Evolutionary conservation across 1,139 yeast genomes (phyloP), one percentile per base, ranked within the genome.

Genomic region (Scheffersomyces segobiensis): DNA sequence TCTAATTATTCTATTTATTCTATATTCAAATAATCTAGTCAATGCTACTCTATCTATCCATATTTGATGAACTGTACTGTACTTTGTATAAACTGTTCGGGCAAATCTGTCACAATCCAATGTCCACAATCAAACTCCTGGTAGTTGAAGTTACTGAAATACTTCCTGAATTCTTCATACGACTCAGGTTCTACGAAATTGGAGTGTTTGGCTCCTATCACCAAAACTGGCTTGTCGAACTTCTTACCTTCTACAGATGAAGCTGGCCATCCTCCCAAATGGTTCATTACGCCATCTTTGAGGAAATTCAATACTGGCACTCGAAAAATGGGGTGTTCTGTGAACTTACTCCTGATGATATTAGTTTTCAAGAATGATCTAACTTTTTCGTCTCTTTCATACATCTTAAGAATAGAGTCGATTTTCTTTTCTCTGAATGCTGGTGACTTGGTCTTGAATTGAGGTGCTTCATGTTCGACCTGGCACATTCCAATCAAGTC

Each of bases 181-280:
- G 77, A 73, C 12, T 70, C 65, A 3, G 71, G 67, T 21, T 63
- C 62, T 22, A 83, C 75, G 59, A 83, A 83, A 4, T 75, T 71
- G 2, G 85, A 80, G 26, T 74, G 63, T n/a, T 69, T 65, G 3
- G 81, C 86, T 58, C 74, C 74, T 64, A 83, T 68, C 47, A 83
- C 77, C 58, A 79, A 66, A 4, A 77, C 76, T 1, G 84, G 83
- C 26, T 77, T 77, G 0, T 62, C 54, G 62, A 69, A 82, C 39
- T 57, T 62, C 14, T 60, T 54, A 8, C 67, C 70, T 5, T 59
- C 59, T 2, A 74, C 69, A 17, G 57, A 60, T 3, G 66, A 64
- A 5, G 56, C 61, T 12, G 87, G 87, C 85, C 86, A 83, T 18
- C 73, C 73, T 2, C 79, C 79, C 64, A 81, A 65, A 14, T 71